Evolutionary conservation across 805 yeast species (phyloP).

Genomic region (Barnettozyma populi): DNA sequence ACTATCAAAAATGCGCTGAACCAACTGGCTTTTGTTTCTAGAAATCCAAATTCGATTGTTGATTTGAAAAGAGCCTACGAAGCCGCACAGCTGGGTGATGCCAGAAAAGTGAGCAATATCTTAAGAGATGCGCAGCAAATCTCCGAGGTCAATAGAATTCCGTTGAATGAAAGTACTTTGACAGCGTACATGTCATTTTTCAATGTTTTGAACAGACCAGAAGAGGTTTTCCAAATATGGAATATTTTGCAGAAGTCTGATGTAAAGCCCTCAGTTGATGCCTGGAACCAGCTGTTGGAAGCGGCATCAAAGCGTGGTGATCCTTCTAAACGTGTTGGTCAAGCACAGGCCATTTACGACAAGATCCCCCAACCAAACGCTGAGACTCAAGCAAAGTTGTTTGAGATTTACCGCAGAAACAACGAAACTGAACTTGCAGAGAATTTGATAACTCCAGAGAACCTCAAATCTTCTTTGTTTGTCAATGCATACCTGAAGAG

Average conservation of each 20-base stretch:
- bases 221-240: conserved; percentile 43
- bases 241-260: conserved; percentile 38
- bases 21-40: conserved; percentile 8
- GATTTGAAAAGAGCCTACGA: conserved; percentile 15
- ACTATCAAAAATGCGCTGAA: conserved; percentile 8
- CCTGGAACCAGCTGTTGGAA: conserved; percentile 58
- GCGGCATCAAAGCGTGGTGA: conserved; percentile 33
- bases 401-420: conserved; percentile 45
- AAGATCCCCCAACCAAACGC: conserved; percentile 38
- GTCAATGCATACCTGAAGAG: conserved; percentile 20
- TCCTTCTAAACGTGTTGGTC: conserved; percentile 26
- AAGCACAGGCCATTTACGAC: conserved; percentile 34
- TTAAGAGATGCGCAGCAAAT: conserved; percentile 18
- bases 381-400: conserved; percentile 41
- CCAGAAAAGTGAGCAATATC: conserved; percentile 12
- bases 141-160: conserved; percentile 25
- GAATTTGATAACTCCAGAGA: conserved; percentile 32
- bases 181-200: conserved; percentile 42
- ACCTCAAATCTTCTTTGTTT: conserved; percentile 30
- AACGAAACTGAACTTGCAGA: conserved; percentile 33
- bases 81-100: conserved; percentile 16
- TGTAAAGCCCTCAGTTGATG: conserved; percentile 35
- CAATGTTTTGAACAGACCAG: conserved; percentile 31
- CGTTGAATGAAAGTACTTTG: conserved; percentile 37
- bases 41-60: conserved; percentile 20